phyloP scores from a whole-genome alignment of 2,329 filamentous ascomycete species.

The Bipolaris gigantea region DNA sequence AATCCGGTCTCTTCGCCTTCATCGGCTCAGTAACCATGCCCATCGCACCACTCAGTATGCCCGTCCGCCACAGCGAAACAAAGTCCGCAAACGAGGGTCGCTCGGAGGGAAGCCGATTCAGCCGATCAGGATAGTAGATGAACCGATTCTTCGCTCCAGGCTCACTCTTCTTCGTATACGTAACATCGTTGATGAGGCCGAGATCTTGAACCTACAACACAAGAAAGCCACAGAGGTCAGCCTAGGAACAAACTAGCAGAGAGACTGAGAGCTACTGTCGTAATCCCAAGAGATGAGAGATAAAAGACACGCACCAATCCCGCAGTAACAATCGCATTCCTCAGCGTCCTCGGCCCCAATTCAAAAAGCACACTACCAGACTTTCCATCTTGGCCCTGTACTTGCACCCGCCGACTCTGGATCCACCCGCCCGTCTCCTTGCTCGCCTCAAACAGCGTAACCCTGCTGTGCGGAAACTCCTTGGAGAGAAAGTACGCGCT shows the following conservation, averaged over 20 bases:
- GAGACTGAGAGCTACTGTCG: no score
- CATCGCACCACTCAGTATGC: constrained; percentile 55
- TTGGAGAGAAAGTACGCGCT: constrained; percentile 70
- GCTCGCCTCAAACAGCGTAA: constrained; percentile 80
- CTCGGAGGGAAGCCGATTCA: constrained; percentile 55
- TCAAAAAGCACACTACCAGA: constrained; percentile 69
- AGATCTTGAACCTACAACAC: constrained; percentile 59
- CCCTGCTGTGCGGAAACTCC: constrained; percentile 66
- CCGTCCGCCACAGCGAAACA: constrained; percentile 55
- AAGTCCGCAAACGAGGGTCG: constrained; percentile 31
- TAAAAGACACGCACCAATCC: constrained; percentile 62
- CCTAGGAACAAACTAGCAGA: no score
- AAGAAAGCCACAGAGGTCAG: constrained; percentile 15
- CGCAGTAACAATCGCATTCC: constrained; percentile 68
- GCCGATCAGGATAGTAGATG: constrained; percentile 84
- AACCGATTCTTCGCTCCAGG: constrained; percentile 67
- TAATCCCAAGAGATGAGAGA: not conserved
- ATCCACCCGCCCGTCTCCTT: constrained; percentile 82
- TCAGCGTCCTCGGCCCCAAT: constrained; percentile 77
- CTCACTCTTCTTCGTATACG: constrained; percentile 55
- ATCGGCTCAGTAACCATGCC: constrained; percentile 44
- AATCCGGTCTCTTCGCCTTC: constrained; percentile 35
- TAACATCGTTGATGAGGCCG: constrained; percentile 58
- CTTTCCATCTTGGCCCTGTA: constrained; percentile 55
- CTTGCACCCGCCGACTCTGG: constrained; percentile 63